Evolutionary conservation across 2,329 filamentous ascomycete species (phyloP).

Genomic region (Trichoderma citrinoviride): DNA sequence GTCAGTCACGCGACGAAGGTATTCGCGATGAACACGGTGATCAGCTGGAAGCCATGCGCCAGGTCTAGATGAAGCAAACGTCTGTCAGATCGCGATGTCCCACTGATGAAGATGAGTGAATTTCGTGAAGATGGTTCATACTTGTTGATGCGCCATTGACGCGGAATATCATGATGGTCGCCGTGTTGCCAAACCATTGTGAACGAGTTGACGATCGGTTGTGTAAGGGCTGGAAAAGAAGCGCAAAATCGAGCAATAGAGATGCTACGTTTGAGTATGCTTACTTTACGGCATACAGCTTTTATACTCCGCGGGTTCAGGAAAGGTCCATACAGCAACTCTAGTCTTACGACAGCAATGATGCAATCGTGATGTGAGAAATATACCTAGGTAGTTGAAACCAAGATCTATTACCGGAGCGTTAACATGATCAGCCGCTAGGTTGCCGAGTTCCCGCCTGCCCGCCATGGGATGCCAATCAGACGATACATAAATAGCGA

Average conservation of each 20-base stretch:
- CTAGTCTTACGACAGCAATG: not conserved
- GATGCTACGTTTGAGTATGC: not conserved
- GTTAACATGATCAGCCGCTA: conserved; percentile 2
- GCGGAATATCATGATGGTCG: conserved; percentile 51
- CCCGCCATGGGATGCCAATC: not conserved
- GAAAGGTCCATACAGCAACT: not conserved
- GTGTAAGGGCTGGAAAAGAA: not conserved
- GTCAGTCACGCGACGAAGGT: conserved; percentile 56
- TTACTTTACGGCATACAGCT: not conserved
- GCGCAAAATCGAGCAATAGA: not conserved
- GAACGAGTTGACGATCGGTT: not conserved
- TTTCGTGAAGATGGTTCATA: conserved; percentile 30
- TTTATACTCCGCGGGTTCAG: not conserved
- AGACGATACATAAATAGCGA: not conserved
- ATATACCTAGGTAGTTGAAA: not conserved
- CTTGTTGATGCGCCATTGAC: conserved; percentile 46
- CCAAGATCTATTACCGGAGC: not conserved
- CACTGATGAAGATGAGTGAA: too few species aligned
- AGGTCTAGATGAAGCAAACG: conserved; percentile 35
- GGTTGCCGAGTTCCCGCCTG: conserved; percentile 7
- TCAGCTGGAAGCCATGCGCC: conserved; percentile 64
- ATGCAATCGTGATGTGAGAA: conserved; percentile 13
- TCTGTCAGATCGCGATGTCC: not conserved
- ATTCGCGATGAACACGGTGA: conserved; percentile 60
- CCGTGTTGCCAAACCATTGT: conserved; percentile 51